Evolutionary conservation across 1,284 basidiomycete species (phyloP), one percentile per base, ranked within the genome.

Genomic region (Moesziomyces parantarcticus): DNA sequence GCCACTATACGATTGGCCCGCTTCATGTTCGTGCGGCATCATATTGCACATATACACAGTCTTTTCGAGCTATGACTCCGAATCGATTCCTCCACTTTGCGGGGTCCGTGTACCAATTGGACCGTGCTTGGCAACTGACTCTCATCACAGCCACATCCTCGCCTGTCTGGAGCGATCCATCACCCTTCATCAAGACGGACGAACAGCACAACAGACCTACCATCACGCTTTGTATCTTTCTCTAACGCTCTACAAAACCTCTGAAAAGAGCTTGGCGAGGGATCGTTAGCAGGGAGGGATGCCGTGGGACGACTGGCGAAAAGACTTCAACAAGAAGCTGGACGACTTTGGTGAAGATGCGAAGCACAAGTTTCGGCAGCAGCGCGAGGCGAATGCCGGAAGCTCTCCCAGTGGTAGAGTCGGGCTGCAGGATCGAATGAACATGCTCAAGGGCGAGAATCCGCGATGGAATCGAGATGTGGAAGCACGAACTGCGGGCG

Each of bases 1-100:
- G 70, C 70, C 59, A 68, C 64, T 71, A 74, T 66, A 65, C 67
- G 63, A 65, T 71, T 71, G 61, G 68, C 64, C 72, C 61, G 11
- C 51, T 53, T 18, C n/a, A 9, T 36, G 22, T 32, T 10, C 16
- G n/a, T 4, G 1, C 1, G 8, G 3, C 5, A 5, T 10, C 2
- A 2, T 0, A 43, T 48, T 60, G 48, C 18, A 39, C 39, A 41
- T 42, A 64, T 51, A 26, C 5, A 26, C 8, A 26, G 25, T 26
- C 25, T n/a, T n/a, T n/a, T n/a, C n/a, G n/a, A n/a, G n/a, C n/a
- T n/a, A n/a, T n/a, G n/a, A n/a, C n/a, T n/a, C n/a, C n/a, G n/a
- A n/a, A n/a, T 29, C 9, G 29, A 11, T 29, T 10, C 29, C 29
- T 29, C 29, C 29, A 29, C 29, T 10, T 10, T 29, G 29, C 29